These are phyloP conservation scores for Litsea cubeba DNA, from an alignment of 164 flowering plant genomes.

Conservation along the genomic window DNA sequence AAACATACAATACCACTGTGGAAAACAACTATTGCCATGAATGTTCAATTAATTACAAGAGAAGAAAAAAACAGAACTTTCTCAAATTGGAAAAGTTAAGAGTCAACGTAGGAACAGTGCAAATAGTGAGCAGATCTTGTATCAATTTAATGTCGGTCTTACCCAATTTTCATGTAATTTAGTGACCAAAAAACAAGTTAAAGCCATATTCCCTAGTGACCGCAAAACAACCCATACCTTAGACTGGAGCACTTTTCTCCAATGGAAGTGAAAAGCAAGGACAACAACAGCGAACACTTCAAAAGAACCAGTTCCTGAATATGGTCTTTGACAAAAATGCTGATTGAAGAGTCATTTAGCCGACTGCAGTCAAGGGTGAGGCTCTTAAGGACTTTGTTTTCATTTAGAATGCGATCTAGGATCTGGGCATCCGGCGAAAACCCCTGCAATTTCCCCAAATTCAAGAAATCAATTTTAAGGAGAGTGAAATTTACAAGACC, in stretches of 20 bases:
- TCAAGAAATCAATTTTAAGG: not conserved
- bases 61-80: not conserved
- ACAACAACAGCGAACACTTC: slow-evolving; percentile 25
- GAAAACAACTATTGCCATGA: not conserved
- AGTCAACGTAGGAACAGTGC: too few relatives aligned
- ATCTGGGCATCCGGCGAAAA: slow-evolving; percentile 26
- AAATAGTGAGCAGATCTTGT: too few relatives aligned
- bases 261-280: slow-evolving; percentile 22
- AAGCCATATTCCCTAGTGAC: not conserved
- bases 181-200: not conserved
- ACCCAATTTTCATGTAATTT: too few relatives aligned
- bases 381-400: slow-evolving; percentile 20
- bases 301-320: slow-evolving; percentile 31
- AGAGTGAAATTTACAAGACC: not conserved
- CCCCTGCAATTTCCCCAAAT: slow-evolving; percentile 17
- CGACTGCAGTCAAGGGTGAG: slow-evolving; percentile 42
- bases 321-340: slow-evolving; percentile 17
- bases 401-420: slow-evolving; percentile 16
- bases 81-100: not conserved
- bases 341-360: slow-evolving; percentile 22
- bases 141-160: too few relatives aligned
- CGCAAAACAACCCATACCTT: slow-evolving; percentile 17
- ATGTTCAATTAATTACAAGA: not conserved
- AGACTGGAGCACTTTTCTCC: slow-evolving; percentile 32
- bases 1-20: not conserved